Evolutionary conservation across 441 rosid genomes (phyloP).

Genomic region (Euphorbia celastroides): DNA sequence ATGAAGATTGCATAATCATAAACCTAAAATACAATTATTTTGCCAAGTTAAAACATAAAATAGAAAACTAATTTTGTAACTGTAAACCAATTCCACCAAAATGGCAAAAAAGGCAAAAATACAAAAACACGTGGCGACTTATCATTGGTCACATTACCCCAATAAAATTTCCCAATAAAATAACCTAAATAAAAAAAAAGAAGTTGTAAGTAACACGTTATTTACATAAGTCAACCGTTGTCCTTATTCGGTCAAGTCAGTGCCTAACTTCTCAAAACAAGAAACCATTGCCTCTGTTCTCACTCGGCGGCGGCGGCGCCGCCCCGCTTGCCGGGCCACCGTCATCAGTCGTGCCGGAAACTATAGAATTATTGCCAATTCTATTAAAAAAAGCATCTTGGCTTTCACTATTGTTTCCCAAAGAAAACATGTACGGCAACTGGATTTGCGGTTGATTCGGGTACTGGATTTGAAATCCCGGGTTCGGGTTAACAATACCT

Average conservation of each 20-base stretch:
- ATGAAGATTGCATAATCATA: too few species aligned
- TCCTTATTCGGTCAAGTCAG: slow-evolving; percentile 31
- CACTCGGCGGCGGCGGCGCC: slow-evolving; percentile 18
- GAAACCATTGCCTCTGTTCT: slow-evolving; percentile 29
- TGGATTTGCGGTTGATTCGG: slow-evolving; percentile 19
- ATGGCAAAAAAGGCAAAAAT: background rate
- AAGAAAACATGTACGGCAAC: slow-evolving; percentile 33
- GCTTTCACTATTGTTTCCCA: slow-evolving; percentile 13
- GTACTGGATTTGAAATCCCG: slow-evolving; percentile 30
- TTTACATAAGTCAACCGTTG: slow-evolving; percentile 34
- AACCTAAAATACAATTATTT: too few species aligned
- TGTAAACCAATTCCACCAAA: slow-evolving; percentile 5
- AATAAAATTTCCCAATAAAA: too few species aligned
- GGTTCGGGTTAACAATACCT: slow-evolving; percentile 13
- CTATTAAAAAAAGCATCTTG: slow-evolving; percentile 14
- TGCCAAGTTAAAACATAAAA: too few species aligned
- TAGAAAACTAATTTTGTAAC: too few species aligned
- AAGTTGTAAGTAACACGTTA: slow-evolving; percentile 11
- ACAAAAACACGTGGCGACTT: background rate
- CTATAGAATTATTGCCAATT: slow-evolving; percentile 2
- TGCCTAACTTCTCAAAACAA: slow-evolving; percentile 50
- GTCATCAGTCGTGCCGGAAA: slow-evolving; percentile 2
- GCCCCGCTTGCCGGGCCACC: background rate
- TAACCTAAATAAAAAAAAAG: background rate
- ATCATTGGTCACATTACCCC: background rate